Conservation (phyloP, 2,329 filamentous ascomycete genomes). For the Cladosporium velox region DNA sequence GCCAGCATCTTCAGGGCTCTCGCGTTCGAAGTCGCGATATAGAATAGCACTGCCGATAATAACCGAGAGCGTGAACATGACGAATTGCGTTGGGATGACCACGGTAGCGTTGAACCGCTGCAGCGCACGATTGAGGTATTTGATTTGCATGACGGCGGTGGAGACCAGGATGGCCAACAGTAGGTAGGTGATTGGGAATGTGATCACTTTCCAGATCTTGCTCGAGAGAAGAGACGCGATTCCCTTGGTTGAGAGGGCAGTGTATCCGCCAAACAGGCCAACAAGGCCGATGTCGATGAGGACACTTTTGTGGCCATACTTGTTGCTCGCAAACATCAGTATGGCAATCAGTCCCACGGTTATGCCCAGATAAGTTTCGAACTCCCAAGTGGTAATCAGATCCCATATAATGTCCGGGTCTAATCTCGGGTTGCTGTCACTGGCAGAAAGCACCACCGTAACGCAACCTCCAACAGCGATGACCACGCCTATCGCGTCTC, state of each 20-base stretch:
- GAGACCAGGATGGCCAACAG: conserved; percentile 76
- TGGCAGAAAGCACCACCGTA: conserved; percentile 88
- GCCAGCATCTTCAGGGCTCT: conserved; percentile 68
- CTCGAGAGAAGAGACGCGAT: conserved; percentile 93
- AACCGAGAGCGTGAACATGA: conserved; percentile 92
- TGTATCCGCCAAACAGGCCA: conserved; percentile 95
- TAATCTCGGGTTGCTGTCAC: conserved; percentile 83
- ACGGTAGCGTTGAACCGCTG: conserved; percentile 96
- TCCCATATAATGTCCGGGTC: conserved; percentile 88
- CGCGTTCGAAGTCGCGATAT: conserved; percentile 91
- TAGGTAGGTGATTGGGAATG: conserved; percentile 87
- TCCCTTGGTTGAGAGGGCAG: conserved; percentile 93
- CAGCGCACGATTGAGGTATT: conserved; percentile 87
- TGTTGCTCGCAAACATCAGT: conserved; percentile 79
- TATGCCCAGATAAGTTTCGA: conserved; percentile 84
- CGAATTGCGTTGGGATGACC: conserved; percentile 97
- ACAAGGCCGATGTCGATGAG: conserved; percentile 92
- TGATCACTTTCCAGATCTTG: conserved; percentile 82
- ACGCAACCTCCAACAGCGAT: conserved; percentile 86
- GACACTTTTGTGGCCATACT: conserved; percentile 82
- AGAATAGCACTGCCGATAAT: conserved; percentile 91
- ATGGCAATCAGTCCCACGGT: conserved; percentile 71
- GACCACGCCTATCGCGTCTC: conserved; percentile 85
- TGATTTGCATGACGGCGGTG: conserved; percentile 94
- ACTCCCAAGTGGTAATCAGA: conserved; percentile 83